A percentile compares a stretch with the other conserved stretches of the same genome.
phyloP scores from a whole-genome alignment of 345 rosid genomes.

The Sapria himalayana region DNA sequence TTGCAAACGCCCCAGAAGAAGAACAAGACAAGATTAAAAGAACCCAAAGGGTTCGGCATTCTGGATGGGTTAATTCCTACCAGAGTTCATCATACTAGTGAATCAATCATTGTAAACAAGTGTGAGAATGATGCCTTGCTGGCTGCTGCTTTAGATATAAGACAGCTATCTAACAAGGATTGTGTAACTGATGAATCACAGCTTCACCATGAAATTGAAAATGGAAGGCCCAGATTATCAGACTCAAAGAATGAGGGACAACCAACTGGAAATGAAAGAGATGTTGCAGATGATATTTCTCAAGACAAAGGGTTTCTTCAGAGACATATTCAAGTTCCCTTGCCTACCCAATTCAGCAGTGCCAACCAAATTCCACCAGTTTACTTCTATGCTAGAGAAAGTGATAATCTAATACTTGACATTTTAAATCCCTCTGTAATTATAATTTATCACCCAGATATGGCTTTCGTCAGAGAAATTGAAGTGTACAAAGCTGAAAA shows the following conservation, averaged over 20 bases:
- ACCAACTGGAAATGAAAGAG: slow-evolving; percentile 13
- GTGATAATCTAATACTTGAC: slow-evolving; percentile 65
- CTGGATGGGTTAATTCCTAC: slow-evolving; percentile 75
- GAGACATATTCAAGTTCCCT: slow-evolving; percentile 10
- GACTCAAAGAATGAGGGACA: slow-evolving; percentile 19
- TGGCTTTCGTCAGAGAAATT: slow-evolving; percentile 69
- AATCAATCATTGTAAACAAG: slow-evolving; percentile 49
- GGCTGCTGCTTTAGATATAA: slow-evolving; percentile 61
- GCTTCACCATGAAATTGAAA: slow-evolving; percentile 16
- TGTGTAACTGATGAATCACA: slow-evolving; percentile 15
- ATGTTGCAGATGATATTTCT: slow-evolving; percentile 5
- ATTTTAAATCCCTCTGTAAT: slow-evolving; percentile 53
- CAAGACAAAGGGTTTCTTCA: slow-evolving; percentile 9
- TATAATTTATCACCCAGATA: slow-evolving; percentile 82
- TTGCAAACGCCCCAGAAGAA: slow-evolving; percentile 53
- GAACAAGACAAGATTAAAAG: slow-evolving; percentile 25
- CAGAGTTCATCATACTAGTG: slow-evolving; percentile 34
- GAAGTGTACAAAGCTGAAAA: slow-evolving; percentile 91
- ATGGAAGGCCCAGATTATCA: slow-evolving; percentile 17
- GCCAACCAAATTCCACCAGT: slow-evolving; percentile 43
- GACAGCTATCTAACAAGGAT: slow-evolving; percentile 23
- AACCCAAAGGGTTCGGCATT: slow-evolving; percentile 81
- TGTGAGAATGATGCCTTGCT: slow-evolving; percentile 55
- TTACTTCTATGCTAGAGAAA: slow-evolving; percentile 66
- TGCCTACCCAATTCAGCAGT: slow-evolving; percentile 3